phyloP scores from a whole-genome alignment of 2,329 filamentous ascomycete species.

The Trichophyton rubrum region DNA sequence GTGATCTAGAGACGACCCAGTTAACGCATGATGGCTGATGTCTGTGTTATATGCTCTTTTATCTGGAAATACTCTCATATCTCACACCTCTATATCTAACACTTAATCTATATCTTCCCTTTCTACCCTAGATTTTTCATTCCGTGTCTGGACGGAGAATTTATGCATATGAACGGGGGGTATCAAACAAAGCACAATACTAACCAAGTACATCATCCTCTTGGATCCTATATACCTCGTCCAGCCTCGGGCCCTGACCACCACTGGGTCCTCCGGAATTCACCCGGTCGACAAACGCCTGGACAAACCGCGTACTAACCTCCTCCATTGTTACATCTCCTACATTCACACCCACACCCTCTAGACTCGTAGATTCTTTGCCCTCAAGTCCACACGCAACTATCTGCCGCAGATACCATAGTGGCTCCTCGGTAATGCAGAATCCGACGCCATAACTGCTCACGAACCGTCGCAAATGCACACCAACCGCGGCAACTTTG shows the following conservation, averaged over 20 bases:
- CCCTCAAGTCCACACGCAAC: constrained; percentile 81
- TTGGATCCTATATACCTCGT: constrained; percentile 28
- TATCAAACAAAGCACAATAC: neutral
- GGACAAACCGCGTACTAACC: constrained; percentile 27
- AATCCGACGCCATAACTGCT: constrained; percentile 74
- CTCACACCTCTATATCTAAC: neutral
- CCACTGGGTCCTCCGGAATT: constrained; percentile 24
- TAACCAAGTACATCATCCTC: constrained; percentile 22
- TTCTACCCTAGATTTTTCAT: neutral
- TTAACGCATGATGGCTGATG: neutral
- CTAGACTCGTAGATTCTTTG: constrained; percentile 64
- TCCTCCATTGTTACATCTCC: constrained; percentile 25
- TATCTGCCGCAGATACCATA: constrained; percentile 58
- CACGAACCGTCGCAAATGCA: constrained; percentile 77
- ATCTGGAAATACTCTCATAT: neutral
- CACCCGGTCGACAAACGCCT: constrained; percentile 27
- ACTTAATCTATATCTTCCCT: neutral
- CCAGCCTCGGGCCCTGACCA: constrained; percentile 24
- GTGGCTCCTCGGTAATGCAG: constrained; percentile 43
- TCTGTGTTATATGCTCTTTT: neutral
- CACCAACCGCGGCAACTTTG: constrained; percentile 84
- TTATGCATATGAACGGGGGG: neutral
- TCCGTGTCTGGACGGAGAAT: neutral
- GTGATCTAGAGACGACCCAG: neutral
- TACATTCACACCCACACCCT: constrained; percentile 35